Percentiles rank a stretch among this genome's conserved stretches.
Conservation (phyloP, 2,329 filamentous ascomycete species). For the Colletotrichum sp. region DNA sequence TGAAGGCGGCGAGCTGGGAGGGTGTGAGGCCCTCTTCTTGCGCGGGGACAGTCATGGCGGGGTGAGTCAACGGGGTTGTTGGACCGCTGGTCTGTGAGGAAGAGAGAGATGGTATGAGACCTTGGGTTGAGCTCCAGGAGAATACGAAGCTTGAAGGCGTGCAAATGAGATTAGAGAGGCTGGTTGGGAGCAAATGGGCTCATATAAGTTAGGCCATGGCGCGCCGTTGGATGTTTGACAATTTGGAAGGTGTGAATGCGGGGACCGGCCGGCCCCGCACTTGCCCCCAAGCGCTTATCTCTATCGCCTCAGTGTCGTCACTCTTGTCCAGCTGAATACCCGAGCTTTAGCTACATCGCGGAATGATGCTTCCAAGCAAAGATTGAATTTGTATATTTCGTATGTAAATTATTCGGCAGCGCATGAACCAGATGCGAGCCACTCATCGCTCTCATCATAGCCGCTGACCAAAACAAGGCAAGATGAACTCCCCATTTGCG, state of each 20-base stretch:
- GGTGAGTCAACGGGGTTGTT: neutral
- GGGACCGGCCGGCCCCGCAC: constrained; percentile 9
- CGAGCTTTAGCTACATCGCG: neutral
- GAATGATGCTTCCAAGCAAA: neutral
- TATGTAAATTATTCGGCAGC: neutral
- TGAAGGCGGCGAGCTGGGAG: constrained; percentile 74
- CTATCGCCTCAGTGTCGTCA: neutral
- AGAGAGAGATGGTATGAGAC: neutral
- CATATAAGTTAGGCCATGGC: neutral
- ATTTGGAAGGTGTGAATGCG: neutral
- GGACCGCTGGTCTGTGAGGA: neutral
- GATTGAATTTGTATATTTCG: neutral
- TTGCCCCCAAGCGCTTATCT: constrained; percentile 1
- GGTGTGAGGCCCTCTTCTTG: constrained; percentile 64
- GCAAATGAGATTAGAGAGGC: neutral
- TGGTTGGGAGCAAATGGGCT: neutral
- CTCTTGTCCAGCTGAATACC: neutral
- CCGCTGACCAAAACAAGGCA: neutral
- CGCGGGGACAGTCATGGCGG: neutral
- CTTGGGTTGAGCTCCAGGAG: accelerated
- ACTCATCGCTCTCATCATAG: neutral
- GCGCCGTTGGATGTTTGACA: neutral
- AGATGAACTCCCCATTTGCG: neutral
- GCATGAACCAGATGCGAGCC: neutral
- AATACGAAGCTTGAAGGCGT: neutral